Conservation (phyloP, 306 rosid genomes). For the Potentilla sterilis region DNA sequence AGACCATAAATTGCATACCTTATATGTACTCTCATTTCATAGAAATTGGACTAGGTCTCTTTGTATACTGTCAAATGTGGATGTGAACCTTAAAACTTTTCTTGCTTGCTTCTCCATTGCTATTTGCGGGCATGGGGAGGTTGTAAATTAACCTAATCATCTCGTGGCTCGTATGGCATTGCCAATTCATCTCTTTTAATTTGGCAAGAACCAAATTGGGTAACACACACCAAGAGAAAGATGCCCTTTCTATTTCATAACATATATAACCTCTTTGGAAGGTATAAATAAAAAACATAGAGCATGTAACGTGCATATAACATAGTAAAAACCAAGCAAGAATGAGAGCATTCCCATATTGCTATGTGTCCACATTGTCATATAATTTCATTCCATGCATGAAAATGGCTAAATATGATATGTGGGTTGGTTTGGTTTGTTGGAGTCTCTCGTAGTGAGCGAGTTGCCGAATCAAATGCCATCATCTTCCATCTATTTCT, state of each 20-base stretch:
- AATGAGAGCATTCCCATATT: not conserved
- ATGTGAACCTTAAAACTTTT: not conserved
- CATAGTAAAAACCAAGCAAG: not conserved
- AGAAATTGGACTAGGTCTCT: not conserved
- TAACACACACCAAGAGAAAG: conserved; percentile 2
- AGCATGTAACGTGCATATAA: not conserved
- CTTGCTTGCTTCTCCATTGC: not conserved
- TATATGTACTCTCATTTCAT: not conserved
- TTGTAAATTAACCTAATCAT: not conserved
- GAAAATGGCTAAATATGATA: conserved; percentile 6
- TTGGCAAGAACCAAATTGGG: not conserved
- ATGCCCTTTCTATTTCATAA: not conserved
- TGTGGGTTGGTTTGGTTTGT: not conserved
- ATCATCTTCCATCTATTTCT: conserved; percentile 4
- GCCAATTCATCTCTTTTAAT: not conserved
- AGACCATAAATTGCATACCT: not conserved
- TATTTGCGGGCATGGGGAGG: not conserved
- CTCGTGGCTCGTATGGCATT: not conserved
- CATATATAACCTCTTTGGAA: not conserved
- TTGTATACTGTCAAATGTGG: not conserved
- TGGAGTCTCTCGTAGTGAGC: not conserved
- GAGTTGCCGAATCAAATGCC: conserved; percentile 10
- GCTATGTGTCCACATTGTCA: not conserved
- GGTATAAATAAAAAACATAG: not conserved
- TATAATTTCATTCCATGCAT: conserved; percentile 8